phyloP scores from a whole-genome alignment of 495 filamentous ascomycete genomes.

The Articulospora tetracladia region DNA sequence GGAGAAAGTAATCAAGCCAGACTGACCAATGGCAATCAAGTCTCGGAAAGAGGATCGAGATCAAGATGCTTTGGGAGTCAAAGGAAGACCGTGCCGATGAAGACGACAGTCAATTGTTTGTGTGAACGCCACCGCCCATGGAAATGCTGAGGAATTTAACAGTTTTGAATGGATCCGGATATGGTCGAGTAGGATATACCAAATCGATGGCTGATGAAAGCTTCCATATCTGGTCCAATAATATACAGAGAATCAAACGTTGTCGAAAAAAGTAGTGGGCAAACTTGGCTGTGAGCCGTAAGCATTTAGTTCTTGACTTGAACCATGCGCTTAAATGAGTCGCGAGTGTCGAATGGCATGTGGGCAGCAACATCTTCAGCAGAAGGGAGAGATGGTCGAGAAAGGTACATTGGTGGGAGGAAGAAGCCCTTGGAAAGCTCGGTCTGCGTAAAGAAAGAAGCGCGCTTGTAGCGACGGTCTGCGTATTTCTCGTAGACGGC shows the following conservation, averaged over 20 bases:
- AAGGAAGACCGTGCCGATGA: not conserved
- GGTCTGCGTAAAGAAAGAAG: conserved; percentile 71
- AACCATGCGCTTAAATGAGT: conserved; percentile 30
- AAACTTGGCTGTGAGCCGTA: not conserved
- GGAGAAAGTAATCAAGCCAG: conserved; percentile 11
- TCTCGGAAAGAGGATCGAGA: not conserved
- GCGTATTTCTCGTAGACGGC: conserved; percentile 91
- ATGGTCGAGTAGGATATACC: conserved; percentile 13
- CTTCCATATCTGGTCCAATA: conserved; percentile 24
- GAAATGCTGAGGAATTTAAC: not conserved
- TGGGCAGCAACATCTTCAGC: conserved; percentile 16
- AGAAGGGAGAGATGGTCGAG: conserved; percentile 19
- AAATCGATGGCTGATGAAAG: conserved; percentile 15
- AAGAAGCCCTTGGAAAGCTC: conserved; percentile 58
- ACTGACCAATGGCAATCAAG: conserved; percentile 7
- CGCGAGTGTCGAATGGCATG: conserved; percentile 20
- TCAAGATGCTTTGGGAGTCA: not conserved
- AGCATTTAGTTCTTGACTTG: conserved; percentile 29
- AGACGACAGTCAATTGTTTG: conserved; percentile 3
- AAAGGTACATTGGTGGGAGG: conserved; percentile 24
- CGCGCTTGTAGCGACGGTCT: conserved; percentile 75
- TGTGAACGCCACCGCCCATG: not conserved
- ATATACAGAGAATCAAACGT: conserved; percentile 30
- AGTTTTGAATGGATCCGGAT: conserved; percentile 16
- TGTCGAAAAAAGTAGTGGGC: not conserved